Base-by-base conservation (phyloP, 2,329 filamentous ascomycete genomes). In the Apiospora kogelbergensis region DNA sequence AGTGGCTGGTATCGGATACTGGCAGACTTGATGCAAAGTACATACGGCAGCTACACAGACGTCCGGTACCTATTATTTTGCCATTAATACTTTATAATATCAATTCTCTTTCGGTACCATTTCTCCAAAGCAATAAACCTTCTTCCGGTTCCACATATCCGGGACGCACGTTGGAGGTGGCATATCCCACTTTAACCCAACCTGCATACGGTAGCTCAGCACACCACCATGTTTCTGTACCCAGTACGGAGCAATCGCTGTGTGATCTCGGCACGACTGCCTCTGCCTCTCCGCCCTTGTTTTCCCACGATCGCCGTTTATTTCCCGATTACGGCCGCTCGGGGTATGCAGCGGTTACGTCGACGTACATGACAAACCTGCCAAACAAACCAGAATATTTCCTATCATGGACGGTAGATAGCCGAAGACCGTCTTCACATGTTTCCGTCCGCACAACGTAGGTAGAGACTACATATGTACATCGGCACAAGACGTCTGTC, bases 281-380 rank as follows among this genome's bases (percentile, higher is more conserved):
- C n/a, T 57, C 24, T 53, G 48, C 48, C 48, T 30, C 2, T 13
- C 24, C n/a, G n/a, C n/a, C 53, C 53, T 37, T 60, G 53, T 13
- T 53, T 30, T 33, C 9, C 26, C 30, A 17, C 53, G 53, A 60
- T 60, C 53, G 17, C 13, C 53, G 17, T 60, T 60, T 60, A 60
- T 60, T 60, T 60, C n/a, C 53, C 53, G 53, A 60, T 60, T 60
- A 30, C 33, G 53, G 53, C 30, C 53, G n/a, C 53, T 60, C 53
- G 53, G 53, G 53, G 30, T 60, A 33, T 60, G 53, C 53, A 60
- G 30, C n/a, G 3, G 7, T 11, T 60, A 60, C 53, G 53, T 60
- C 53, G 53, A n/a, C 53, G 53, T 60, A 37, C 53, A 60, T 20
- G 30, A 60, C n/a, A n/a, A 6, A 60, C 53, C 37, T 17, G 26